These are phyloP conservation scores for Begonia loranthoides DNA, from an alignment of 306 rosid genomes.

Conservation along the genomic window DNA sequence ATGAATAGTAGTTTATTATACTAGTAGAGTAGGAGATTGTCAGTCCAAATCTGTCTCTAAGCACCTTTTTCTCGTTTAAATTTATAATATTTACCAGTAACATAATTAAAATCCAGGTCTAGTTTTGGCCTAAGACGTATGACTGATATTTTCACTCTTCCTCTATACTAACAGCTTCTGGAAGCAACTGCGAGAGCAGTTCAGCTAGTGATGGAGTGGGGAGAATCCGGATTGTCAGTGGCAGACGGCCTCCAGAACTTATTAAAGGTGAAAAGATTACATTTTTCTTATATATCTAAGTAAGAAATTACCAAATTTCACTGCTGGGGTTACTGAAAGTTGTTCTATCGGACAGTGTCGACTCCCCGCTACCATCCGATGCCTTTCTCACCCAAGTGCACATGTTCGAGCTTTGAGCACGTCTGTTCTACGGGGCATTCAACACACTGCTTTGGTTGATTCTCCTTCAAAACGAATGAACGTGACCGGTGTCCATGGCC, in stretches of 20 bases:
- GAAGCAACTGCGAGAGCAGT: constrained; percentile 92
- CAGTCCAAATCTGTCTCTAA: too few species aligned
- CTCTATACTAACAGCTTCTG: constrained; percentile 37
- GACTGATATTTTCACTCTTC: too few species aligned
- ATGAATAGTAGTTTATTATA: too few species aligned
- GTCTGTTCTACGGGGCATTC: constrained; percentile 83
- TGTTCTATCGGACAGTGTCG: constrained; percentile 56
- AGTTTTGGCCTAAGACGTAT: too few species aligned
- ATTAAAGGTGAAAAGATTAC: constrained; percentile 6
- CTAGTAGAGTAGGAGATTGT: too few species aligned
- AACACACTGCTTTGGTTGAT: constrained; percentile 45
- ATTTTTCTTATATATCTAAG: background rate
- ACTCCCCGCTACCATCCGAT: constrained; percentile 60
- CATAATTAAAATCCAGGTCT: too few species aligned
- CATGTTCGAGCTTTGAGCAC: constrained; percentile 73
- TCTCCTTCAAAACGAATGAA: constrained; percentile 28
- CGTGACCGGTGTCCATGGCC: constrained; percentile 28
- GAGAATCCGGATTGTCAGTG: constrained; percentile 83
- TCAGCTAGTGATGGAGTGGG: constrained; percentile 69
- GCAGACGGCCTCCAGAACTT: constrained; percentile 91
- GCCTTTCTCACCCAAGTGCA: constrained; percentile 89
- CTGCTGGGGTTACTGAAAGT: background rate
- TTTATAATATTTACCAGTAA: too few species aligned
- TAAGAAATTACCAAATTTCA: background rate
- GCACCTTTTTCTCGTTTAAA: too few species aligned